A percentile compares a stretch with the other conserved stretches of the same genome.
Evolutionary conservation across 2,329 filamentous ascomycete genomes (phyloP).

Genomic region (Paramyrothecium roridum): DNA sequence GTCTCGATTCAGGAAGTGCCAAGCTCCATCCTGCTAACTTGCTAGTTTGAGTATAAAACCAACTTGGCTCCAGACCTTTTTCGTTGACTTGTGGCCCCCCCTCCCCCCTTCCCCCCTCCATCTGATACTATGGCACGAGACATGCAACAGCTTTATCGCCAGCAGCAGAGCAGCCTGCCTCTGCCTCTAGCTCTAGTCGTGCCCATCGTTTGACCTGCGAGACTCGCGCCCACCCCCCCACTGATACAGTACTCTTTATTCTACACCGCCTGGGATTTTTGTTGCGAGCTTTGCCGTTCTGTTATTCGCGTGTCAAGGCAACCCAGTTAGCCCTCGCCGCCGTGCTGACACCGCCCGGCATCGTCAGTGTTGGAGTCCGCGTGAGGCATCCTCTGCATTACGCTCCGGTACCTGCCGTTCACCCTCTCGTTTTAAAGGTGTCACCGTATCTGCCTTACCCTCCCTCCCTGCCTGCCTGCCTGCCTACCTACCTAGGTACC

Average conservation of each 20-base stretch:
- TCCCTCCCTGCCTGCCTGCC: too few relatives aligned
- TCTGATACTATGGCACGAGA: constrained; percentile 38
- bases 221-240: not conserved
- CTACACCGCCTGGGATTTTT: not conserved
- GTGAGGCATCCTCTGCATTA: not conserved
- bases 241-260: not conserved
- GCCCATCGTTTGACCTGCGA: constrained; percentile 5
- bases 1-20: not conserved
- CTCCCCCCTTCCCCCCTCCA: constrained; percentile 18
- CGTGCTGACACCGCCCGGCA: not conserved
- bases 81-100: constrained; percentile 17
- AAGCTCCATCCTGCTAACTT: not conserved
- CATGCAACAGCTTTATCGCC: constrained; percentile 34
- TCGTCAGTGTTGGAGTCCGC: not conserved
- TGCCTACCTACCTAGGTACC: too few relatives aligned
- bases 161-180: constrained; percentile 27
- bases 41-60: constrained; percentile 33
- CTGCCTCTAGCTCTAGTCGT: constrained; percentile 3
- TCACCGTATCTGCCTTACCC: too few relatives aligned
- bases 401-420: not conserved
- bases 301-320: not conserved
- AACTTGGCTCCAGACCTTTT: constrained; percentile 29
- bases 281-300: not conserved
- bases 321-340: not conserved
- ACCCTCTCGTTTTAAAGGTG: too few relatives aligned